Base-by-base conservation (phyloP, 2,329 filamentous ascomycete species). In the Cercospora zeina region DNA sequence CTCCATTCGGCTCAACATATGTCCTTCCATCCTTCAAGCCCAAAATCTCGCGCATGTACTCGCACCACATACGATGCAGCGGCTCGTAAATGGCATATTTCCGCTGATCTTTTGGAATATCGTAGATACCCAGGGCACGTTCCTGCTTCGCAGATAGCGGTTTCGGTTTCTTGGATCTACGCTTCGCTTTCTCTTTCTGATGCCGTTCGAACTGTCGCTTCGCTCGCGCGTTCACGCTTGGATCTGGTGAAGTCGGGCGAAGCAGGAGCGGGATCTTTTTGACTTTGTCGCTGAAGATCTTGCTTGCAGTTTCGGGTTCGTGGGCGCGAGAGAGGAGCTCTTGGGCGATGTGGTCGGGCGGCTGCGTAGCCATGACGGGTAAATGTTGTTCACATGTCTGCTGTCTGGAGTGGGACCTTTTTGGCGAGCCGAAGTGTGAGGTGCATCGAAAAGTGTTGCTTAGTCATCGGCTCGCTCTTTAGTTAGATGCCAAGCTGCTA, bases 101-200 rank as follows among this genome's bases (percentile, higher is more conserved):
- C 68, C 84, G 83, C 60, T 88, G 85, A 36, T 83, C 78, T 62
- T 85, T 85, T 0, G 89, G 88, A 5, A 97, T 83, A 10, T 90
- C 85, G 77, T 96, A 88, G 14, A 97, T 81, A 10, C 87, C 85
- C 0, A 92, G 81, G 4, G 79, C 79, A 13, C 92, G 87, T 68
- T 93, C 91, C 72, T 95, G 85, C 21, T 88, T 86, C 0, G 92
- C 89, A 0, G 91, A 93, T 0, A 99, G 81, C 0, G 93, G 92
- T 16, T 79, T 79, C 0, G 85, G 84, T 63, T 85, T 87, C 45
- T 81, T 79, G 33, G 78, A 71, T 30, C 70, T 75, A 9, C 69
- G 69, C 24, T 63, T 54, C 10, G 68, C 62, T 33, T 67, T 69
- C 30, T 61, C 66, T 55, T 73, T 82, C 39, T 69, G 68, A 4